Evolutionary conservation across 2,329 filamentous ascomycete genomes (phyloP).

Genomic region (Diplodia intermedia): DNA sequence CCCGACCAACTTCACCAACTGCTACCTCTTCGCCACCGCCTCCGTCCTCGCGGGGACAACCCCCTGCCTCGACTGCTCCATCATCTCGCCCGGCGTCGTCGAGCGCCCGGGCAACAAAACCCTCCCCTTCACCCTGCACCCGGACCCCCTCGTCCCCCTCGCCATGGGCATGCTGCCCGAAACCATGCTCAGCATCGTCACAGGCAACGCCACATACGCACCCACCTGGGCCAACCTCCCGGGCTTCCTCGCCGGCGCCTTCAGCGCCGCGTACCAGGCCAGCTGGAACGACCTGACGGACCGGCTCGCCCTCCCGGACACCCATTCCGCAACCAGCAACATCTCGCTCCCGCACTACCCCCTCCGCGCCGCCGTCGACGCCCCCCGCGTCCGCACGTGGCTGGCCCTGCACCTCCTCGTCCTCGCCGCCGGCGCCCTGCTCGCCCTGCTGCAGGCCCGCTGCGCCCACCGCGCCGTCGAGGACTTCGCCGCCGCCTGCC

Average conservation of each 20-base stretch:
- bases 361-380: conserved; percentile 6
- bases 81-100: conserved; percentile 19
- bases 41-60: conserved; percentile 10
- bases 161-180: conserved; percentile 24
- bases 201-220: conserved; percentile 26
- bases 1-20: conserved; percentile 5
- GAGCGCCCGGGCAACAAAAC: conserved; percentile 16
- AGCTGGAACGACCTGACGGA: conserved; percentile 28
- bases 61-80: conserved; percentile 19
- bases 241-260: conserved; percentile 22
- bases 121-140: background rate
- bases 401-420: conserved; percentile 20
- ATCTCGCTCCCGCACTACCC: conserved; percentile 3
- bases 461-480: background rate
- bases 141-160: background rate
- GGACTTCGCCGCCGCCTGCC: conserved; percentile 15
- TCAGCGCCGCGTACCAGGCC: conserved; percentile 17
- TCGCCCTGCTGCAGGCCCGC: conserved; percentile 3
- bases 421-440: background rate
- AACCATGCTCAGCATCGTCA: conserved; percentile 25
- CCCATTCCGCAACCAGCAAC: conserved; percentile 5
- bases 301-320: conserved; percentile 10
- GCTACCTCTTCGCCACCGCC: conserved; percentile 23
- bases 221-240: conserved; percentile 12
- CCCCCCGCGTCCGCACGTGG: conserved; percentile 6